Base-by-base conservation (phyloP, 2,329 filamentous ascomycete species). In the Alternaria conjuncta region DNA sequence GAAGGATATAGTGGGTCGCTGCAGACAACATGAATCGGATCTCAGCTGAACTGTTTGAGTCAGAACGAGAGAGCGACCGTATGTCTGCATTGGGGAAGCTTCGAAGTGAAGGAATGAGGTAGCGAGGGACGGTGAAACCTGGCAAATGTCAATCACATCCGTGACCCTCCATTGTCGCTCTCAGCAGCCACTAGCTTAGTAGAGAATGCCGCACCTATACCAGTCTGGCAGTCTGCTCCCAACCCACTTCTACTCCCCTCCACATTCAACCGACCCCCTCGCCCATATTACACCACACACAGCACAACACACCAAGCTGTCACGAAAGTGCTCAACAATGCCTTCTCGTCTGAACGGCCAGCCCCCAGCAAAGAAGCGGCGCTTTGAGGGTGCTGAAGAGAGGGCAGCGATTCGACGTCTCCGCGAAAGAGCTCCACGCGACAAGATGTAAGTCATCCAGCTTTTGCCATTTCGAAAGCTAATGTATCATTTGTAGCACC, bases 11-110 rank as follows among this genome's bases (percentile, higher is more conserved):
- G 18, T n/a, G 8, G 15, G 8, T 10, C 8, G 2, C 4, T 3
- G 3, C 15, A 10, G 32, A 3, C 32, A 11, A 41, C 36, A 41
- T 41, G 36, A 41, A 41, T 41, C 8, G 36, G 36, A 41, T 18
- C 36, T 41, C 15, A 0, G 5, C 15, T 18, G n/a, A 0, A 11
- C 9, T 41, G 2, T 1, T 1, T 41, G 3, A 0, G 9, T 18
- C 36, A 41, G 4, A 18, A 41, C 9, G 36, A 41, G n/a, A 41
- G 36, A 41, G 36, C 15, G 15, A 41, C 9, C n/a, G n/a, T 18
- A 41, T 41, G 4, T 41, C 15, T 41, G 36, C 1, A 41, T 18
- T 9, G 36, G 36, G 36, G n/a, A 18, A 41, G 36, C 36, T 41
- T 41, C 36, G n/a, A 9, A 41, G 36, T 11, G 36, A 41, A 41